Evolutionary conservation across 441 rosid species (phyloP), one percentile per base, ranked within the genome.

Genomic region (Croton setiger): DNA sequence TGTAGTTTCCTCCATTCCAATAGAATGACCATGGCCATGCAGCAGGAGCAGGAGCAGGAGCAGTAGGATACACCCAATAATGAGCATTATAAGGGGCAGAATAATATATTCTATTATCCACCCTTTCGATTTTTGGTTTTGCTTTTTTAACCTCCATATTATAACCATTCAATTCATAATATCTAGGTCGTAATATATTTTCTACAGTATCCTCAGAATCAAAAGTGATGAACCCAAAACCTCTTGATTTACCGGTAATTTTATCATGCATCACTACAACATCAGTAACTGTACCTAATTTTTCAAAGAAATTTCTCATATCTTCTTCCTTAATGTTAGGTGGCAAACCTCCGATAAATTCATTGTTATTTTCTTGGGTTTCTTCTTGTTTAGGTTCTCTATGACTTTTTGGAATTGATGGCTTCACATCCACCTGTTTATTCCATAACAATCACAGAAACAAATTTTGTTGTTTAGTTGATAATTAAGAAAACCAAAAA

Each of bases 181-280:
- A 77, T 4, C 15, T 59, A 0, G 60, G 49, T 18, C 55, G 27
- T 67, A 77, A 23, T 14, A 73, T 80, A 2, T 14, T n/a, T 2
- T 52, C 49, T 0, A 21, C 79, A 11, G 72, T 67, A 17, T 72
- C 82, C 52, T 81, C 67, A 3, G 72, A 72, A 27, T 81, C 80
- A 56, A 71, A 84, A 0, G 80, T 77, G 4, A 84, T 31, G 13
- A 79, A 81, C 0, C 85, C 85, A 43, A 81, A 79, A 7, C 85
- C 84, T 35, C 80, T 69, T 5, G 70, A 64, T n/a, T 17, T 61
- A 0, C 57, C n/a, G 0, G 45, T 77, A 14, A 2, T 17, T 57
- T 60, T 73, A 14, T 79, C 65, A 27, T 48, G 45, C 35, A 75
- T 74, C 4, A 80, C 37, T 4, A 65, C 60, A 0, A 54, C 71